Base-by-base conservation (phyloP, 257 asterid species). In the Fraxinus americana region DNA sequence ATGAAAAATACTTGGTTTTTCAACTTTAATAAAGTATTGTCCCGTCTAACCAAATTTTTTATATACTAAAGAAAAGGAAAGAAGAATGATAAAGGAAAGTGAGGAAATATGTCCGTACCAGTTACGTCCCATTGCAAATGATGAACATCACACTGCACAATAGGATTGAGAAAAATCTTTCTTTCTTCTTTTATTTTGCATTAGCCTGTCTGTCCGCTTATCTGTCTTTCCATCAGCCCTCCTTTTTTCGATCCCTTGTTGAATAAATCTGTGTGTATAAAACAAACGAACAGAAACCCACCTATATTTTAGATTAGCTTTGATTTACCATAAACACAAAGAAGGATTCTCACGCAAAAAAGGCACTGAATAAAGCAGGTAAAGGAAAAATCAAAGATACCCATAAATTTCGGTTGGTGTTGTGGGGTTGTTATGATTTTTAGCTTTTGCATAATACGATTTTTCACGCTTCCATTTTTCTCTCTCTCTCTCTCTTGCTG, bases 361-460 rank as follows among this genome's bases (percentile, higher is more conserved):
- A 79, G 83, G 80, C 76, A 79, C 80, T 63, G 71, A 50, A 82
- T 75, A 54, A 35, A 70, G 34, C 50, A 72, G 73, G 65, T 38
- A 30, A 63, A 59, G 8, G 17, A 66, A 38, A 66, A 23, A 63
- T 68, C 45, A 77, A 67, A 79, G 85, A 77, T 79, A 77, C 82
- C 88, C 91, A 81, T 87, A 79, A 81, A 70, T 79, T 87, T 83
- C 89, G 91, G 91, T 83, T 80, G 50, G 90, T 87, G 78, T 23
- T 63, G 54, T 71, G 75, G 43, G 82, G 27, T 81, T 77, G 67
- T 70, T 77, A 76, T 76, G 70, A 39, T 17, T 78, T 30, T 65
- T 45, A 38, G 57, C 63, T 54, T 67, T 35, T 36, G 69, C 74
- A 78, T 77, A 78, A 78, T 87, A 23, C 29, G 77, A 75, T 78